phyloP scores from a whole-genome alignment of 495 filamentous ascomycete species.

The Jackrogersella multiformis region DNA sequence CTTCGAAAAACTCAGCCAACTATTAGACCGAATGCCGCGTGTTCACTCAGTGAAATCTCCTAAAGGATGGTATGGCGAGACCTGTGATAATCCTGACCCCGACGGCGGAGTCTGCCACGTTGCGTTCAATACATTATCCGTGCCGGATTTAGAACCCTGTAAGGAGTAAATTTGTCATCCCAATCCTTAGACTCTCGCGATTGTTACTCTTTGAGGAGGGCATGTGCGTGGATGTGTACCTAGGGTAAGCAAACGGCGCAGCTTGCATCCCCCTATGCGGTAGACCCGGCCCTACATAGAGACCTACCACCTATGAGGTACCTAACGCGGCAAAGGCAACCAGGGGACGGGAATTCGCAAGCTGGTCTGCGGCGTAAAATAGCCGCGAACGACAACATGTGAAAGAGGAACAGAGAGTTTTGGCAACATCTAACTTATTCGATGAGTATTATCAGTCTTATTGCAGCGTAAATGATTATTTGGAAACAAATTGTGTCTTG shows the following conservation, averaged over 20 bases:
- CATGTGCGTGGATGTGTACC: neutral
- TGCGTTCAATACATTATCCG: neutral
- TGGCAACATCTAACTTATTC: neutral
- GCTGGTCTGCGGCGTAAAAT: neutral
- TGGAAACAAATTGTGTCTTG: neutral
- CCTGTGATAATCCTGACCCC: neutral
- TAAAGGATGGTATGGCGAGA: neutral
- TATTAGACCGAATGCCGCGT: neutral
- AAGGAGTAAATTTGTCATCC: neutral
- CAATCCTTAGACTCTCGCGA: neutral
- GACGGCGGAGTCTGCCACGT: neutral
- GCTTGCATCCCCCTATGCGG: neutral
- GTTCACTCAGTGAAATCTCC: neutral
- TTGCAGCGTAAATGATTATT: neutral
- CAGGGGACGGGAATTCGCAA: neutral
- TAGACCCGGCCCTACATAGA: neutral
- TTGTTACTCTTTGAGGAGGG: neutral
- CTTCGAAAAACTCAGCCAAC: neutral
- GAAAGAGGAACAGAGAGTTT: neutral
- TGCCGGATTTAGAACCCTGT: neutral
- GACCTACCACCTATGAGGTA: no score
- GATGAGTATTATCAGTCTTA: neutral
- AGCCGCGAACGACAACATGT: slow-evolving; percentile 1
- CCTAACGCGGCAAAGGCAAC: neutral
- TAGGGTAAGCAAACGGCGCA: slow-evolving; percentile 4